Conservation (phyloP, 1,284 basidiomycete species). For the Tylopilus sp. region DNA sequence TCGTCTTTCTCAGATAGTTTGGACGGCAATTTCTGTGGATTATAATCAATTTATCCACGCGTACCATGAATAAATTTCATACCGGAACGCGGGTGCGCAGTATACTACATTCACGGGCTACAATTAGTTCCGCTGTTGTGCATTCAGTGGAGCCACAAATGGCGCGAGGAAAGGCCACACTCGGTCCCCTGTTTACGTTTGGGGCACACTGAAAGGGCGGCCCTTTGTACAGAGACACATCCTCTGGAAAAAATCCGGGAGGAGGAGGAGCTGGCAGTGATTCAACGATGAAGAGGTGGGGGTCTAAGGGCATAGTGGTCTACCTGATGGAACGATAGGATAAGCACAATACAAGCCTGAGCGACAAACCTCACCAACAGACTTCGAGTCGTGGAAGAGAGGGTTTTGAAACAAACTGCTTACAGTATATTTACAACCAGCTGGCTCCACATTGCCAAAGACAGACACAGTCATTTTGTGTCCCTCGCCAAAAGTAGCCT, state of each 20-base stretch:
- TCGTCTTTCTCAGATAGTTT: background rate
- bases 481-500: too few species aligned
- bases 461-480: too few species aligned
- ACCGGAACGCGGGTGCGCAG: constrained; percentile 1
- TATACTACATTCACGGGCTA: background rate
- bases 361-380: background rate
- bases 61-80: background rate
- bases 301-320: background rate
- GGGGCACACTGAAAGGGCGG: too few species aligned
- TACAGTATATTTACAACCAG: too few species aligned
- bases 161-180: background rate
- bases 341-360: background rate
- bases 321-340: background rate
- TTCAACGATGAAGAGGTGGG: background rate
- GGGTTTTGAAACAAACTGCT: too few species aligned
- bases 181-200: background rate
- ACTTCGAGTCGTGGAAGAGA: too few species aligned
- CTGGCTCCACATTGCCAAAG: too few species aligned
- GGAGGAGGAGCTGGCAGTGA: background rate
- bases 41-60: background rate
- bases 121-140: background rate
- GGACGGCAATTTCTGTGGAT: background rate
- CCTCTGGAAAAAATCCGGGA: constrained; percentile 4
- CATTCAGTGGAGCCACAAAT: background rate
- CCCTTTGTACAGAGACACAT: constrained; percentile 5